Evolutionary conservation across 441 rosid species (phyloP).

Genomic region (Eruca vesicaria): DNA sequence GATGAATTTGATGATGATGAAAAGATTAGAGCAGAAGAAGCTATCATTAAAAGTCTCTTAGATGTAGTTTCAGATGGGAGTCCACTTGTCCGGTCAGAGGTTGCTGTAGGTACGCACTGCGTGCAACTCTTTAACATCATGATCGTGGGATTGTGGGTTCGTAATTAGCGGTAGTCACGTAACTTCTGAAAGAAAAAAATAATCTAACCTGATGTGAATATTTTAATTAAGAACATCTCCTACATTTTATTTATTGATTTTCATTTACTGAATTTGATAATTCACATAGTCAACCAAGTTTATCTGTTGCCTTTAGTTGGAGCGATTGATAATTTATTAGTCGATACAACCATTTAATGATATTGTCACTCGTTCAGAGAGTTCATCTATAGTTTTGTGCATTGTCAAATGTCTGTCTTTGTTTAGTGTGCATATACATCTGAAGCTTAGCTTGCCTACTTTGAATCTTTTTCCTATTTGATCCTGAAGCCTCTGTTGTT

Average conservation of each 20-base stretch:
- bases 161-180: conserved; percentile 26
- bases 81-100: conserved; percentile 98
- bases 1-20: conserved; percentile 92
- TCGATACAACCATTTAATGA: conserved; percentile 5
- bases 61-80: conserved; percentile 92
- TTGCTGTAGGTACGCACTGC: conserved; percentile 85
- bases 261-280: not conserved
- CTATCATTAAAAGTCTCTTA: conserved; percentile 78
- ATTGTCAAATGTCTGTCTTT: conserved; percentile 24
- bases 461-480: not conserved
- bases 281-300: not conserved
- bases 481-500: conserved; percentile 21
- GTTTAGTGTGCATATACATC: not conserved
- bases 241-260: conserved; percentile 1
- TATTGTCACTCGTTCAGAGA: conserved; percentile 9
- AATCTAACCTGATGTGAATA: conserved; percentile 20
- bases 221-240: conserved; percentile 1
- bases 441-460: conserved; percentile 1
- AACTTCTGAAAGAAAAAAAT: conserved; percentile 13
- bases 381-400: conserved; percentile 19
- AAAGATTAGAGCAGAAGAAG: conserved; percentile 82
- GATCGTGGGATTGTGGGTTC: conserved; percentile 23
- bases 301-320: not conserved
- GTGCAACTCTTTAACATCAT: conserved; percentile 29
- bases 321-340: conserved; percentile 7